Evolutionary conservation across 352 stramenopile species (phyloP).

Genomic region (Saprolegnia parasitica): DNA sequence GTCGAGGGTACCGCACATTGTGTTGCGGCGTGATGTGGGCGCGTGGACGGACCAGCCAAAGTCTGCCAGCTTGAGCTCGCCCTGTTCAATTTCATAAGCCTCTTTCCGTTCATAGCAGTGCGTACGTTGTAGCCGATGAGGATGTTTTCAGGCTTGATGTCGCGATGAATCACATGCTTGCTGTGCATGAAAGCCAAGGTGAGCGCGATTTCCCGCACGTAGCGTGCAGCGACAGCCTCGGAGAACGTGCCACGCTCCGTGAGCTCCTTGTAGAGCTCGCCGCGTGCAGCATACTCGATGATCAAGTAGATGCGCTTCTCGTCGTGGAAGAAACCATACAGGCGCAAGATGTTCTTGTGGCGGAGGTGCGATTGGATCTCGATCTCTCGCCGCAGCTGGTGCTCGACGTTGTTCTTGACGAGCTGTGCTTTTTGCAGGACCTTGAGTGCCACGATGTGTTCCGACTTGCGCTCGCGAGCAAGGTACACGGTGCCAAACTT

Average conservation of each 20-base stretch:
- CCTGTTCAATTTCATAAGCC: no score
- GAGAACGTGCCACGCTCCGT: constrained; percentile 86
- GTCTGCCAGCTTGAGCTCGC: constrained; percentile 99
- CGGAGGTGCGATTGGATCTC: constrained; percentile 99
- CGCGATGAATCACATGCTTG: constrained; percentile 99
- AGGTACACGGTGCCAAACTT: constrained; percentile 99
- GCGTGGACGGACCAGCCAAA: constrained; percentile 99
- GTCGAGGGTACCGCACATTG: constrained; percentile 98
- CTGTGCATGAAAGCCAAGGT: constrained; percentile 97
- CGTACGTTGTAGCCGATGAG: constrained; percentile 87
- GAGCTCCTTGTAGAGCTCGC: constrained; percentile 99
- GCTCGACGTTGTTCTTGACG: constrained; percentile 95
- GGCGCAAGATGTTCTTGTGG: constrained; percentile 95
- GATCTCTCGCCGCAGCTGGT: constrained; percentile 98
- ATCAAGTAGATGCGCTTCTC: constrained; percentile 99
- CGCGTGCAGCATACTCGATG: constrained; percentile 97
- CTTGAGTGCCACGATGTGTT: constrained; percentile 99
- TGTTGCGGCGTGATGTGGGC: constrained; percentile 94
- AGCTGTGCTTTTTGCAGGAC: constrained; percentile 98
- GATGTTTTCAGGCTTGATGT: constrained; percentile 99
- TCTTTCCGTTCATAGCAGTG: constrained; percentile 2
- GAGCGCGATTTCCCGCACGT: constrained; percentile 92
- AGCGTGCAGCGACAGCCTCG: constrained; percentile 89
- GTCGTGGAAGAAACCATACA: constrained; percentile 99
- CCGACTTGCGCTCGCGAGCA: constrained; percentile 94